These are phyloP conservation scores for Edaphochlamys debaryana DNA, from an alignment of 139 green algal species.

Conservation along the genomic window DNA sequence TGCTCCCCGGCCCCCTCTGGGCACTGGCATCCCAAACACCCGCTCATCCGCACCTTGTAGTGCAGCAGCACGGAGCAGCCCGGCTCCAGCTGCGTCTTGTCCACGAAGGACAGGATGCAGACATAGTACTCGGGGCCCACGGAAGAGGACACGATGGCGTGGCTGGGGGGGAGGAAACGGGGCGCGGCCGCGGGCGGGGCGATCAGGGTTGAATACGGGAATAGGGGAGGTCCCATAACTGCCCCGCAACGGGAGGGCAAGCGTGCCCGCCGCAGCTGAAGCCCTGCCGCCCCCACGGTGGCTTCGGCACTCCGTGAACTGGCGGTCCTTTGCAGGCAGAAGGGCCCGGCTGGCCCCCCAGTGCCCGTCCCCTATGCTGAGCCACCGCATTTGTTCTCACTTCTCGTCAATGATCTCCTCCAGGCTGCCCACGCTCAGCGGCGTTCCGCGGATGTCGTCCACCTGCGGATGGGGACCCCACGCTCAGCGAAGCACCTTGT, in stretches of 20 bases:
- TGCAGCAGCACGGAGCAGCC: constrained; percentile 97
- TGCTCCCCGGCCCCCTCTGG: too few species aligned
- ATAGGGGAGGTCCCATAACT: neutral
- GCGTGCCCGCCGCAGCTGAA: too few species aligned
- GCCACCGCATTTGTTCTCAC: too few species aligned
- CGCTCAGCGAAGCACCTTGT: too few species aligned
- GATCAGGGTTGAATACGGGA: too few species aligned
- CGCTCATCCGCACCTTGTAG: constrained; percentile 95
- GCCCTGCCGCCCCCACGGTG: too few species aligned
- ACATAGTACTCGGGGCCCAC: constrained; percentile 99
- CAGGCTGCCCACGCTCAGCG: constrained; percentile 94
- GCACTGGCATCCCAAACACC: too few species aligned
- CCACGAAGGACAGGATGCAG: constrained; percentile 97
- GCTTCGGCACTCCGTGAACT: too few species aligned
- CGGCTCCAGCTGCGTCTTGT: constrained; percentile 99
- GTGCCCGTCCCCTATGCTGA: too few species aligned
- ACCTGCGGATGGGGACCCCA: constrained; percentile 64
- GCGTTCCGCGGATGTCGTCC: constrained; percentile 95
- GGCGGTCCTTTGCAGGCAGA: too few species aligned
- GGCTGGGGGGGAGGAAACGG: constrained; percentile 62
- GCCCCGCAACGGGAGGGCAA: too few species aligned
- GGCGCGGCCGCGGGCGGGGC: neutral
- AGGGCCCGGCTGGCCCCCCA: too few species aligned
- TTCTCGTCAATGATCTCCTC: constrained; percentile 99
- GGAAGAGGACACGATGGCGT: constrained; percentile 95